A percentile compares a stretch with the other conserved stretches of the same genome.
These are phyloP conservation scores for Scolecobasidium constrictum DNA, from an alignment of 2,329 filamentous ascomycete genomes.

Conservation along the genomic window DNA sequence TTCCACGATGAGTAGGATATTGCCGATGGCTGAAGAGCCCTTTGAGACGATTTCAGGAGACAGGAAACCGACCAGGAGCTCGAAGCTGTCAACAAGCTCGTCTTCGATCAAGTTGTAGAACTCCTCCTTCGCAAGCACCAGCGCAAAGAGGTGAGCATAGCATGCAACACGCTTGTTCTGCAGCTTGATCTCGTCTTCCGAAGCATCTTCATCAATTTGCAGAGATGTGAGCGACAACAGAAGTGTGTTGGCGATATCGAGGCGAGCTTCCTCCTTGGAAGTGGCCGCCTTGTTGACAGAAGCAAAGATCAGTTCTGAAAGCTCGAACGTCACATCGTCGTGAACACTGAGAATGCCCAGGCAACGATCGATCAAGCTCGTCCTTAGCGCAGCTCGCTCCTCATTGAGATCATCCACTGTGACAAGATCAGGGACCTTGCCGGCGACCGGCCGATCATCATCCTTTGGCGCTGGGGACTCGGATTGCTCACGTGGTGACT, in stretches of 20 bases:
- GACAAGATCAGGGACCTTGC: constrained; percentile 28
- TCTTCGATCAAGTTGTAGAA: constrained; percentile 73
- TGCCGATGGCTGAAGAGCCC: constrained; percentile 84
- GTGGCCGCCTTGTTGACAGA: constrained; percentile 49
- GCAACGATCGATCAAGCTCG: constrained; percentile 76
- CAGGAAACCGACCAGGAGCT: constrained; percentile 67
- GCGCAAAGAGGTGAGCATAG: constrained; percentile 81
- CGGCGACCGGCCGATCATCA: constrained; percentile 14
- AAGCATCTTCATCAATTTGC: constrained; percentile 42
- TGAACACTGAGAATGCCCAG: constrained; percentile 84
- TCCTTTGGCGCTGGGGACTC: not conserved
- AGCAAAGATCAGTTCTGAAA: constrained; percentile 74
- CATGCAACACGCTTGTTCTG: constrained; percentile 67
- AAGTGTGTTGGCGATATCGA: constrained; percentile 72
- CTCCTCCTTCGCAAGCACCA: constrained; percentile 69
- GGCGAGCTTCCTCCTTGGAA: constrained; percentile 48
- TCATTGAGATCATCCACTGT: constrained; percentile 73
- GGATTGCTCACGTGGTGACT: constrained; percentile 2
- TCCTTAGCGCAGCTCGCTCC: constrained; percentile 59
- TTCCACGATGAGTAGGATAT: constrained; percentile 82
- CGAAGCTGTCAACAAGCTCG: constrained; percentile 65
- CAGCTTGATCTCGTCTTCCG: constrained; percentile 27
- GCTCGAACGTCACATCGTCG: constrained; percentile 77
- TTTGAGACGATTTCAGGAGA: constrained; percentile 56
- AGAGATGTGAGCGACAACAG: constrained; percentile 70